Conservation (phyloP, 106 monocot species). For the Narthecium ossifragum region DNA sequence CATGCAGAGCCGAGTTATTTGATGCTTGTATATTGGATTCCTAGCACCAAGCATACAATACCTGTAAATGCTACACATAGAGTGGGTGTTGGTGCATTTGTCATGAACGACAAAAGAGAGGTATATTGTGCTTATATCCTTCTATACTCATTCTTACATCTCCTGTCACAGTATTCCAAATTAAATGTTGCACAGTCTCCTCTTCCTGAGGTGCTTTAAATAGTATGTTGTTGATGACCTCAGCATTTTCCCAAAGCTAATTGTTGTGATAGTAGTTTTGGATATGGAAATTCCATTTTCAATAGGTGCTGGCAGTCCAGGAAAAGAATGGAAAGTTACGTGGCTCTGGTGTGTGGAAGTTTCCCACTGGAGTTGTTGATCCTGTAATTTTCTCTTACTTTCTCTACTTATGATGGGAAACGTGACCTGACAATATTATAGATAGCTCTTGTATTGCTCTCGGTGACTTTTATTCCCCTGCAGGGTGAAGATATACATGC, state of each 20-base stretch:
- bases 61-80: conserved; percentile 83
- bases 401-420: too few species aligned
- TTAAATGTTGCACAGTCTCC: neutral
- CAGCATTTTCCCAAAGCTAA: neutral
- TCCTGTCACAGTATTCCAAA: neutral
- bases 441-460: neutral
- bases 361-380: conserved; percentile 90
- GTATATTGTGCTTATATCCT: conserved; percentile 21
- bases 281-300: conserved; percentile 9
- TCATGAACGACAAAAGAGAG: conserved; percentile 79
- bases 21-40: conserved; percentile 96
- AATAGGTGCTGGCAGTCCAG: conserved; percentile 85
- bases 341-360: conserved; percentile 78
- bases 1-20: conserved; percentile 88
- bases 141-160: neutral
- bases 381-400: conserved; percentile 30
- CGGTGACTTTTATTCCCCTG: too few species aligned
- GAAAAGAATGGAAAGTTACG: conserved; percentile 66
- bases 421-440: neutral
- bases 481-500: conserved; percentile 85
- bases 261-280: neutral
- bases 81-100: conserved; percentile 90
- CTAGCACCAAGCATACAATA: conserved; percentile 62
- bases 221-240: neutral
- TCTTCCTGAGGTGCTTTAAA: neutral